Base-by-base conservation (phyloP, 305 asterid genomes). In the Plantago rigida region DNA sequence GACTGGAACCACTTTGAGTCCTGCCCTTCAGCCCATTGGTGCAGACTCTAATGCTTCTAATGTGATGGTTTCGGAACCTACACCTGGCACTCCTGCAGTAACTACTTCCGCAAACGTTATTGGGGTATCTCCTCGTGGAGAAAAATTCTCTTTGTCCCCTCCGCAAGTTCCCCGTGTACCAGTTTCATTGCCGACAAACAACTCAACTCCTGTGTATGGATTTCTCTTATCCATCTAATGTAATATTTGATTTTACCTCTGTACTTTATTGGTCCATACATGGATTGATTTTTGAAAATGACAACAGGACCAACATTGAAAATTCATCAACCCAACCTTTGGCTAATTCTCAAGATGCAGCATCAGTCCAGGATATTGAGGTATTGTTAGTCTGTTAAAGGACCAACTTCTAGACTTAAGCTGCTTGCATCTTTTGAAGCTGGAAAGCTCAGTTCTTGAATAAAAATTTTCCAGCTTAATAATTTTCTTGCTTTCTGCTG, bases 311-410 rank as follows among this genome's bases (percentile, higher is more conserved):
- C 66, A 69, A 73, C 71, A 5, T 29, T 52, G 91, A 78, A 57
- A 80, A 64, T 71, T 69, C 64, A 64, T 73, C 88, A 48, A 67
- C 82, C 57, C 78, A 56, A 63, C 72, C 51, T 72, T 77, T 73
- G 42, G 66, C 47, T 54, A 75, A 75, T 68, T 73, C 96, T 59
- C 69, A 60, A 31, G 85, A 62, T 63, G 90, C 78, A 77, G 79
- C 92, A 70, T 84, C 86, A 45, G n/a, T 76, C 55, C 87, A 77
- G 75, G 94, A 83, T 64, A 71, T 65, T 55, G 96, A 83, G 96
- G 98, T 88, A 80, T 48, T 53, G 13, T 52, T 62, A 39, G 46
- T 48, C 61, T 42, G 59, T 36, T 36, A 8, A 36, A 36, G 44
- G 11, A 36, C 44, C 44, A 8, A 36, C 44, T 36, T 7, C 44